Percentiles rank a stretch among this genome's conserved stretches.
phyloP scores from a whole-genome alignment of 768 basidiomycete species.

The Termitomyces sp. region DNA sequence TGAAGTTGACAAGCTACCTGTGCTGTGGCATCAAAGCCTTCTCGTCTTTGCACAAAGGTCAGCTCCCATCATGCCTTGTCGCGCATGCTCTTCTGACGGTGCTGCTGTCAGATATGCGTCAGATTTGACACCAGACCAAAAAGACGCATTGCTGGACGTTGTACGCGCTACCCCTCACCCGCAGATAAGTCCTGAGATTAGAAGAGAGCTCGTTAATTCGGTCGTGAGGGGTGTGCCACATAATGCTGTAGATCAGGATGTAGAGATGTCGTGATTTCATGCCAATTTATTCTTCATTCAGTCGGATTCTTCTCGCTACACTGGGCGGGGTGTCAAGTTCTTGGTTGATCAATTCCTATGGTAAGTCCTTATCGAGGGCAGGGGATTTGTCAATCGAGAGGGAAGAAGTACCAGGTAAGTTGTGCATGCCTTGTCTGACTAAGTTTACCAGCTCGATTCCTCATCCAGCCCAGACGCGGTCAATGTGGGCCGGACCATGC shows the following conservation, averaged over 20 bases:
- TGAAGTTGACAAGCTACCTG: slow-evolving; percentile 82
- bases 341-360: not conserved
- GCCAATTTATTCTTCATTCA: not conserved
- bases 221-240: slow-evolving; percentile 82
- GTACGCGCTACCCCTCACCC: slow-evolving; percentile 81
- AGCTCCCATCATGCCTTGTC: slow-evolving; percentile 10
- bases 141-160: slow-evolving; percentile 94
- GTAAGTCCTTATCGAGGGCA: not conserved
- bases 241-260: slow-evolving; percentile 57
- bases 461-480: not conserved
- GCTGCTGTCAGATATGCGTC: slow-evolving; percentile 70
- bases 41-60: slow-evolving; percentile 92
- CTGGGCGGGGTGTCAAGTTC: not conserved
- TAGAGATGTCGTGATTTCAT: slow-evolving; percentile 49
- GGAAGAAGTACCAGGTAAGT: not conserved
- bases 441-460: not conserved
- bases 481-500: not conserved
- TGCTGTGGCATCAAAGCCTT: slow-evolving; percentile 96
- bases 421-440: no score
- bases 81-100: slow-evolving; percentile 1
- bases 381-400: not conserved
- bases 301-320: not conserved
- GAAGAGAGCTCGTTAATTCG: slow-evolving; percentile 84
- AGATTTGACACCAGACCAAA: slow-evolving; percentile 94
- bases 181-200: slow-evolving; percentile 85